Conservation (phyloP, 2,329 filamentous ascomycete genomes). For the Colletotrichum sojae region DNA sequence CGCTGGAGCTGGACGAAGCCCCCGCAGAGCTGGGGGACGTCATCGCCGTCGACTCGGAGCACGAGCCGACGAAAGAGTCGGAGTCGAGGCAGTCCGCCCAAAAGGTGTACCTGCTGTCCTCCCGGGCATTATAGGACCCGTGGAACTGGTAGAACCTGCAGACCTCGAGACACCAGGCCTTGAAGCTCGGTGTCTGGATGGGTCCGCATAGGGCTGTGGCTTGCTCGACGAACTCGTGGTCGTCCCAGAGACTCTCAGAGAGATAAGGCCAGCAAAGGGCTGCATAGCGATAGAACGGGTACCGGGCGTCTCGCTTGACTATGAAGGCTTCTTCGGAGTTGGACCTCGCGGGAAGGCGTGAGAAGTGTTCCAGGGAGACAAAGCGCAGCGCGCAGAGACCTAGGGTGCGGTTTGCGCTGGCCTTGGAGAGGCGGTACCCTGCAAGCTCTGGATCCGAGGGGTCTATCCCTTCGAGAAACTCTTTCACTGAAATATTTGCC, state of each 20-base stretch:
- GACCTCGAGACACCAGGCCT: conserved; percentile 16
- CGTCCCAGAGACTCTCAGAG: neutral
- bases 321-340: conserved; percentile 8
- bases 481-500: neutral
- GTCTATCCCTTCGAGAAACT: conserved; percentile 5
- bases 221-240: neutral
- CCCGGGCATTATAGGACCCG: neutral
- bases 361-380: neutral
- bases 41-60: neutral
- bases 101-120: neutral
- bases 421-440: neutral
- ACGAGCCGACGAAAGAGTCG: neutral
- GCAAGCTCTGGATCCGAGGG: neutral
- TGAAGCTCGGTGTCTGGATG: conserved; percentile 6
- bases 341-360: conserved; percentile 6
- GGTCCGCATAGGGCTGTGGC: conserved; percentile 10
- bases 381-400: neutral
- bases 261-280: conserved; percentile 9
- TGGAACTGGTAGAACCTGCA: conserved; percentile 4
- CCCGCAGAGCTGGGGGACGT: no score
- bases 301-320: neutral
- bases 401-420: neutral
- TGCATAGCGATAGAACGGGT: conserved; percentile 22
- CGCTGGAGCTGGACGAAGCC: neutral
- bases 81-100: neutral